Percentiles rank a stretch among this genome's conserved stretches.
These are phyloP conservation scores for Amaranthus cruentus DNA, from an alignment of 148 eudicot species.

Conservation along the genomic window DNA sequence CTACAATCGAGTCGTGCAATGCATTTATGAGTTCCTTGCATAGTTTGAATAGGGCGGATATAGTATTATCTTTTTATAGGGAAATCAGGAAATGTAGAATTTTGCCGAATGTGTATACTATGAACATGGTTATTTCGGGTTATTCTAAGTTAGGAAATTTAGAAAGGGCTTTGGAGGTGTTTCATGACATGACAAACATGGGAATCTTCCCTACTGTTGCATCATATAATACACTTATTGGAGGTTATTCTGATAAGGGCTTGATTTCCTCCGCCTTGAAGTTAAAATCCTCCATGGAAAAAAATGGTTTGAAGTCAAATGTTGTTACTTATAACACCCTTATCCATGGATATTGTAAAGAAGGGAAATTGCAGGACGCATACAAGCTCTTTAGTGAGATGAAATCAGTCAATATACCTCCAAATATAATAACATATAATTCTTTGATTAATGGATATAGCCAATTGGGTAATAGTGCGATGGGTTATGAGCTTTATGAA, in stretches of 20 bases:
- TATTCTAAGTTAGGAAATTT: conserved; percentile 47
- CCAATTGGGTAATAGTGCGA: conserved; percentile 46
- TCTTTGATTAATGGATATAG: conserved; percentile 57
- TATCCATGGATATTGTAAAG: conserved; percentile 65
- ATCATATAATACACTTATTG: conserved; percentile 54
- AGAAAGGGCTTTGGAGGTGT: conserved; percentile 53
- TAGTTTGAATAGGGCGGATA: conserved; percentile 46
- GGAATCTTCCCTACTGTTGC: conserved; percentile 40
- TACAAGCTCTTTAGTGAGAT: conserved; percentile 60
- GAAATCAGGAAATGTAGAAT: conserved; percentile 41
- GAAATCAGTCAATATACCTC: conserved; percentile 44
- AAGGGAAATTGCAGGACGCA: conserved; percentile 61
- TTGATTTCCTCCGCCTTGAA: conserved; percentile 47
- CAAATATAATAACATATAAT: conserved; percentile 58
- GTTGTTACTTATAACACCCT: conserved; percentile 61
- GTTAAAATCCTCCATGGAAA: conserved; percentile 57
- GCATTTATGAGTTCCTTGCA: conserved; percentile 56
- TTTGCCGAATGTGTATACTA: conserved; percentile 55
- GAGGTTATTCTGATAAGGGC: conserved; percentile 52
- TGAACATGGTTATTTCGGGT: conserved; percentile 65
- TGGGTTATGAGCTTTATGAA: conserved; percentile 47
- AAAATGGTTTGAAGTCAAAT: conserved; percentile 45
- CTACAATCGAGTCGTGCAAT: conserved; percentile 71
- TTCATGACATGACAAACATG: conserved; percentile 48
- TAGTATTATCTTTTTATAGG: conserved; percentile 46